Base-by-base conservation (phyloP, 192 early-diverging fungal genomes). In the Nowakowskiella sp. region DNA sequence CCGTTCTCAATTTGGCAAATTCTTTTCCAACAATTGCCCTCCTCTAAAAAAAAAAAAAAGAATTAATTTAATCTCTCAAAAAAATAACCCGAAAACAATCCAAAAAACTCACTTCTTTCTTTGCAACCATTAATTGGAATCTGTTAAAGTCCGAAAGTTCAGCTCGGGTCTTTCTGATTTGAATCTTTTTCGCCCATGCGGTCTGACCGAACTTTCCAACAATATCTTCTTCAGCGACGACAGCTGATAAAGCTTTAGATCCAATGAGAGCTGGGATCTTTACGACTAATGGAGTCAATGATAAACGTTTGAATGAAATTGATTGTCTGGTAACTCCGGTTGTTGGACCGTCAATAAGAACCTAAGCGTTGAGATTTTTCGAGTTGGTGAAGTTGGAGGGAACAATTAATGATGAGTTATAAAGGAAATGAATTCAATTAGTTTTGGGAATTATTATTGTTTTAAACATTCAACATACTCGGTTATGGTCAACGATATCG, bases 401-500 rank as follows among this genome's bases (percentile, higher is more conserved):
- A n/a, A n/a, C n/a, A n/a, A n/a, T n/a, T n/a, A n/a, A n/a, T n/a
- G n/a, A n/a, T n/a, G n/a, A n/a, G n/a, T n/a, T n/a, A n/a, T n/a
- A 61, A 44, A 5, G 25, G 7, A 23, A n/a, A n/a, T 2, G n/a
- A 61, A 9, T 24, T 25, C 8, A 8, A 27, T 31, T 8, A 21
- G 26, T 30, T 65, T 9, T 19, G 8, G 3, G 16, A 13, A 34
- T 47, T 0, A 8, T 6, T 24, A 8, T 25, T 54, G 44, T 2
- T 13, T 7, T 9, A 59, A 7, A 58, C 27, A 2, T 24, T 9
- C 4, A 1, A 78, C 78, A 32, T 74, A 84, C 88, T 60, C 96
- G 84, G 77, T 87, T 89, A 87, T 99, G 94, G 81, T 99, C 96
- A 65, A 99, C 85, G 70, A 99, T 95, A 71, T 97, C 96, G 53